Percentiles rank a stretch among this genome's conserved stretches.
Evolutionary conservation across 2,329 filamentous ascomycete genomes (phyloP).

Genomic region (Uncinocarpus reesii): DNA sequence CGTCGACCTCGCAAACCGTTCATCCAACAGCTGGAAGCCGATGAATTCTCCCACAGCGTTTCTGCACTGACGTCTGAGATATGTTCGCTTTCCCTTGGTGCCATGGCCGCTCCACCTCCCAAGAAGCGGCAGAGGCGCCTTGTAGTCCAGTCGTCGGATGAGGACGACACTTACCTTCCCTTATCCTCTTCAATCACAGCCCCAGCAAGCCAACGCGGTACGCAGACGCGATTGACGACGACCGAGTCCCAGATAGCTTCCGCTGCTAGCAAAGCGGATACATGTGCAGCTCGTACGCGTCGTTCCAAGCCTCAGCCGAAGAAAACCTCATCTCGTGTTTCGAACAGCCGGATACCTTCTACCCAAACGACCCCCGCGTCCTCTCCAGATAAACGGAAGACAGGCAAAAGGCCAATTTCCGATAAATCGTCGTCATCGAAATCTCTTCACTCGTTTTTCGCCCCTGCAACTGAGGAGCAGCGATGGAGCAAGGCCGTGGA

Average conservation of each 20-base stretch:
- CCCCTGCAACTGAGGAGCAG: slow-evolving; percentile 31
- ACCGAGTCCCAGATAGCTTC: background rate
- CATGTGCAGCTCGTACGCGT: background rate
- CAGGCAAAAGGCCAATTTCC: slow-evolving; percentile 15
- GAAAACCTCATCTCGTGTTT: background rate
- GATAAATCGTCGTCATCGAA: slow-evolving; percentile 23
- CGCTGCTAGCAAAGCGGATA: background rate
- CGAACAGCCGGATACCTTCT: background rate
- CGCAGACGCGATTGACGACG: background rate
- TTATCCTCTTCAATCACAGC: background rate
- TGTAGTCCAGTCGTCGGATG: slow-evolving; percentile 23
- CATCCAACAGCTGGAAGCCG: too few relatives aligned
- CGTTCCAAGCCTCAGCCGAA: background rate
- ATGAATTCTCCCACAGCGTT: too few relatives aligned
- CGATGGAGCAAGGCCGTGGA: slow-evolving; percentile 24
- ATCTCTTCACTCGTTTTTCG: slow-evolving; percentile 36
- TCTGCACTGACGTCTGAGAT: background rate
- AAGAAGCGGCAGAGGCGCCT: slow-evolving; percentile 31
- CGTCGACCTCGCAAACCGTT: too few relatives aligned
- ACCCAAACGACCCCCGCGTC: slow-evolving; percentile 20
- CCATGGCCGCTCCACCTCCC: slow-evolving; percentile 29
- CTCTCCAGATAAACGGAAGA: slow-evolving; percentile 26
- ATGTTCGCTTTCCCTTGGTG: slow-evolving; percentile 9
- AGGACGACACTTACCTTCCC: slow-evolving; percentile 18
- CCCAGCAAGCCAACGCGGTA: background rate